Evolutionary conservation across 2,329 filamentous ascomycete genomes (phyloP), one percentile per base, ranked within the genome.

Genomic region (Ophiostoma fasciatum): DNA sequence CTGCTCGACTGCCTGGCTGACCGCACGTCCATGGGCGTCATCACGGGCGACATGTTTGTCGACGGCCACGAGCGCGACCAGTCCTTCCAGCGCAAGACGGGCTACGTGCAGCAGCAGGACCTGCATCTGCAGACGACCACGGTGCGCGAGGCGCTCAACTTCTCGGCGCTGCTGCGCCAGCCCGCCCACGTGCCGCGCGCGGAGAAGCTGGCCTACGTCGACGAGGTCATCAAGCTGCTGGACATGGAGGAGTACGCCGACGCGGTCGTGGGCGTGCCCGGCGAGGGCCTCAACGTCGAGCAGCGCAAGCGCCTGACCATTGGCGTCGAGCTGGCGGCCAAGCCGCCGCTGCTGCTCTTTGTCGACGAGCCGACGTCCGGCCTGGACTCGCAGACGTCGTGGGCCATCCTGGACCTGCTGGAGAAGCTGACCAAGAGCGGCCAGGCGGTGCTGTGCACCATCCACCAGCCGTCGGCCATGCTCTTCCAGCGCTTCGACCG

Each of bases 401-500:
- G 84, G 83, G 82, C 83, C 44, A 94, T 94, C 52, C 68, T 85
- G 31, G 78, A 84, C 54, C 70, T 94, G 10, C 70, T 96, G 28
- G 80, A 92, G 57, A 94, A 92, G 58, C 67, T 94, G 23, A 84
- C 84, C 48, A 81, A 88, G 55, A 80, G 76, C 43, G 88, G 88
- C 13, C 84, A 92, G 54, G 87, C 87, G 36, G 82, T 94, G 57
- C 75, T 94, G n/a, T 94, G 85, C 62, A 94, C 88, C 0, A 94
- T 94, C 41, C 87, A 96, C 55, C 88, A 96, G 56, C 87, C 87
- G n/a, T 93, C 84, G 12, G 85, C 85, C 28, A 85, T 93, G 71
- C 68, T 96, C 37, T 94, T 94, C 64, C 83, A 94, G 55, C 79
- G 83, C 40, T 94, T 90, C 52, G 82, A 90, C 49, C 72, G 80